Percentiles rank a stretch among this genome's conserved stretches.
Conservation (phyloP, 306 rosid genomes). For the Lathyrus aphaca region DNA sequence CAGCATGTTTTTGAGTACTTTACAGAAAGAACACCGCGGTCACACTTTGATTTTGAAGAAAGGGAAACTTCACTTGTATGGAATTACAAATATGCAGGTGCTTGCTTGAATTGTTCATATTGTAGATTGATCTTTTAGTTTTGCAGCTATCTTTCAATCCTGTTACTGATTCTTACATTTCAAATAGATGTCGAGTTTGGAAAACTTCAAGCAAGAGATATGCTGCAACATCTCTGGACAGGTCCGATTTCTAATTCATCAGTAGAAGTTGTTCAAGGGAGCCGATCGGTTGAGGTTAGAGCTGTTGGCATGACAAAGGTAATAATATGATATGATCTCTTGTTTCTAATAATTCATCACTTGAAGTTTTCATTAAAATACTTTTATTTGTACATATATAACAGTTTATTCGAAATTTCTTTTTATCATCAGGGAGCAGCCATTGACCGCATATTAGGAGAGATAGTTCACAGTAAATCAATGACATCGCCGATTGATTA, state of each 20-base stretch:
- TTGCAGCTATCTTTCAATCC: conserved; percentile 19
- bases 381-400: conserved; percentile 4
- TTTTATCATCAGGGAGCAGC: conserved; percentile 79
- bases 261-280: conserved; percentile 95
- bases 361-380: neutral
- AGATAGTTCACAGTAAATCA: conserved; percentile 92
- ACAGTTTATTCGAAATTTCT: conserved; percentile 5
- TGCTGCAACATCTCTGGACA: conserved; percentile 97
- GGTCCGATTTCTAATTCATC: conserved; percentile 95
- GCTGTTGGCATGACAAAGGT: conserved; percentile 96
- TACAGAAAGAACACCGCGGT: conserved; percentile 91
- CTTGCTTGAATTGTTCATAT: conserved; percentile 32
- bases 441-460: conserved; percentile 93
- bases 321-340: conserved; percentile 30
- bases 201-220: conserved; percentile 89
- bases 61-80: conserved; percentile 92
- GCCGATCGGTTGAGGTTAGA: conserved; percentile 94
- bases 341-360: conserved; percentile 1
- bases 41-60: conserved; percentile 55
- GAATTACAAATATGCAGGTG: conserved; percentile 97
- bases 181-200: conserved; percentile 80
- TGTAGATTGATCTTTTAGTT: neutral
- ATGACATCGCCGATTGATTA: conserved; percentile 90
- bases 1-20: conserved; percentile 96
- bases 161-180: conserved; percentile 32